These are phyloP conservation scores for Torulaspora gathmanii DNA, from an alignment of 805 yeast genomes.

Conservation along the genomic window DNA sequence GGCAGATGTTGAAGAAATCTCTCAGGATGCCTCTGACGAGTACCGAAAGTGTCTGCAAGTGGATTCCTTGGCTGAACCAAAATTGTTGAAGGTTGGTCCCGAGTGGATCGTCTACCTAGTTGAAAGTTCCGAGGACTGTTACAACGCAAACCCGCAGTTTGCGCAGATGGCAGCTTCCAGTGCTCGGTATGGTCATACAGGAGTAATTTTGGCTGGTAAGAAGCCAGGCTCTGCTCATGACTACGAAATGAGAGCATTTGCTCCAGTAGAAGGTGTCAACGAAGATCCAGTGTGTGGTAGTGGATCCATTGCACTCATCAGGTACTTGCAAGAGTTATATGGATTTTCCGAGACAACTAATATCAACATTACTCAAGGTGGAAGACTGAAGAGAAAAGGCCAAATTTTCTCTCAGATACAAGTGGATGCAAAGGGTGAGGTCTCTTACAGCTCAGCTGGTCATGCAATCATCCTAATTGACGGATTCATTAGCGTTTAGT, in stretches of 20 bases:
- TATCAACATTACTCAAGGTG: conserved; percentile 38
- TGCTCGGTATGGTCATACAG: conserved; percentile 27
- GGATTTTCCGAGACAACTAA: conserved; percentile 18
- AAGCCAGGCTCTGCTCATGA: conserved; percentile 25
- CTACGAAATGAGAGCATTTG: conserved; percentile 45
- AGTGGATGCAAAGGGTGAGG: conserved; percentile 8
- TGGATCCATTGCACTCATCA: conserved; percentile 40
- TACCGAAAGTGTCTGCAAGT: conserved; percentile 15
- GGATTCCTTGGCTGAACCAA: conserved; percentile 23
- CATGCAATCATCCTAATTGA: conserved; percentile 37
- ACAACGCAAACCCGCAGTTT: conserved; percentile 35
- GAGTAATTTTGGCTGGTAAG: conserved; percentile 41
- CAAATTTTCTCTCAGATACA: conserved; percentile 28
- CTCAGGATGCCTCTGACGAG: conserved; percentile 6
- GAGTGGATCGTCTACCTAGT: conserved; percentile 41
- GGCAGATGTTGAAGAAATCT: conserved; percentile 17
- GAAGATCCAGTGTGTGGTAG: conserved; percentile 57
- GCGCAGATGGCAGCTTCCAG: conserved; percentile 22
- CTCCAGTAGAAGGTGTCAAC: conserved; percentile 34
- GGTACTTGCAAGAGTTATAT: conserved; percentile 27
- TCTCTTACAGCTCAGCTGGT: conserved; percentile 39
- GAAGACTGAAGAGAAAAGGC: conserved; percentile 40
- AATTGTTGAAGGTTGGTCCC: conserved; percentile 43
- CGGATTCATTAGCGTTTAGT: conserved; percentile 29
- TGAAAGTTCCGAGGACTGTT: conserved; percentile 34